Evolutionary conservation across 2,329 filamentous ascomycete species (phyloP).

Genomic region (Fusarium virguliforme): DNA sequence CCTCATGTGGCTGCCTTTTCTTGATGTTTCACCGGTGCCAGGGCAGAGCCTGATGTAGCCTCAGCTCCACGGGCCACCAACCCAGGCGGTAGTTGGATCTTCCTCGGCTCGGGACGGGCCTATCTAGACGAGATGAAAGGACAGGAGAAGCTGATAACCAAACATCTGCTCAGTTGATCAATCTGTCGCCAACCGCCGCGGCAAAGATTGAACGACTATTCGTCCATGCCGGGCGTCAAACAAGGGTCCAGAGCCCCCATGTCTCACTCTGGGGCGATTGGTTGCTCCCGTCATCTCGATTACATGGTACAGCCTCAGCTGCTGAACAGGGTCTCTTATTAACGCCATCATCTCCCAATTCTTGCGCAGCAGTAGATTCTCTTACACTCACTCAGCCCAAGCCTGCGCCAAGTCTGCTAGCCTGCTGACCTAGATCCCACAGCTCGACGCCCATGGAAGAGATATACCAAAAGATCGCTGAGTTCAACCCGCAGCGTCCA

Average conservation of each 20-base stretch:
- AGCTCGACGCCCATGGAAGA: constrained; percentile 51
- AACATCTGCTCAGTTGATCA: background rate
- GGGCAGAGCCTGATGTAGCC: background rate
- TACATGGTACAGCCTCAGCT: background rate
- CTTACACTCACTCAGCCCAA: constrained; percentile 14
- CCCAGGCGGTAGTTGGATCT: background rate
- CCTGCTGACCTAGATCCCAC: background rate
- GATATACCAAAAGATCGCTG: constrained; percentile 53
- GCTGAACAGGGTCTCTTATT: constrained; percentile 16
- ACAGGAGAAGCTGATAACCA: background rate
- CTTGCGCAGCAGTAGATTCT: constrained; percentile 4
- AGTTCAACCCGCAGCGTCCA: constrained; percentile 45
- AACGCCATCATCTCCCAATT: background rate
- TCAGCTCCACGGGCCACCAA: background rate
- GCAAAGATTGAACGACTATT: constrained; percentile 4
- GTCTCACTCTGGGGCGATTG: constrained; percentile 35
- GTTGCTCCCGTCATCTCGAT: constrained; percentile 1
- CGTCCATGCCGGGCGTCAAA: constrained; percentile 1
- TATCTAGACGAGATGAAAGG: background rate
- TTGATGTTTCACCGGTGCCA: background rate
- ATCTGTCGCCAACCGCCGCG: background rate
- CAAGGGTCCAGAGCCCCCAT: constrained; percentile 32
- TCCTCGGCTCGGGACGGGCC: constrained; percentile 8
- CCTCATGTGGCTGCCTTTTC: background rate
- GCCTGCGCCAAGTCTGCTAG: constrained; percentile 4